Base-by-base conservation (phyloP, 352 stramenopile species). In the Globisporangium nagaii region DNA sequence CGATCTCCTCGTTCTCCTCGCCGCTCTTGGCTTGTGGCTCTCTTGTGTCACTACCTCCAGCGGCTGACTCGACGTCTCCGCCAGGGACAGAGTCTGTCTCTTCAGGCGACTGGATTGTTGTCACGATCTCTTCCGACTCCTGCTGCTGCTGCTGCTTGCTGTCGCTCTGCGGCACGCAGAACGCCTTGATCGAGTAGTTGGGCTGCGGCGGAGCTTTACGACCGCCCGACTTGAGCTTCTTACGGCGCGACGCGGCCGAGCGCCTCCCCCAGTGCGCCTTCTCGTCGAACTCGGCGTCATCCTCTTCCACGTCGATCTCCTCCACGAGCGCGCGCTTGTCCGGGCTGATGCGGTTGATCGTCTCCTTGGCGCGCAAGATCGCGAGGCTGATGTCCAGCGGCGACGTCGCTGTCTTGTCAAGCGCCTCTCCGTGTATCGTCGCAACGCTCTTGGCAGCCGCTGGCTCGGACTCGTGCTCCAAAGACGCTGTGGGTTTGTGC, bases 261-360 rank as follows among this genome's bases (percentile, higher is more conserved):
- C 71, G 64, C 12, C 77, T 59, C 2, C 68, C 62, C 80, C 77
- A 90, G 22, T 88, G 77, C 36, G 76, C 75, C 15, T 69, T 58
- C 39, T 89, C 76, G 24, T 89, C 80, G 42, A 90, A 88, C 60
- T 90, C 80, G 27, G 47, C 63, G 59, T 90, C 80, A 55, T 90
- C 80, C 32, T 70, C 71, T 42, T 90, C 80, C 43, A 61, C 84
- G 58, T 90, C 80, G 52, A 90, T 88, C 40, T 79, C 69, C 61
- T 90, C 77, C 25, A 84, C 60, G 32, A 73, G 49, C 61, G 64
- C 59, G 51, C 66, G 66, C 56, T 82, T 81, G 42, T 84, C 73
- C 17, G 71, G 69, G 28, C 69, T 84, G 42, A 84, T 81, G 53
- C 63, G 59, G 39, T 53, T 74, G 46, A 84, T 70, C 20, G 68